Conservation (phyloP, 768 basidiomycete species). For the Leccinum sublutescens region DNA sequence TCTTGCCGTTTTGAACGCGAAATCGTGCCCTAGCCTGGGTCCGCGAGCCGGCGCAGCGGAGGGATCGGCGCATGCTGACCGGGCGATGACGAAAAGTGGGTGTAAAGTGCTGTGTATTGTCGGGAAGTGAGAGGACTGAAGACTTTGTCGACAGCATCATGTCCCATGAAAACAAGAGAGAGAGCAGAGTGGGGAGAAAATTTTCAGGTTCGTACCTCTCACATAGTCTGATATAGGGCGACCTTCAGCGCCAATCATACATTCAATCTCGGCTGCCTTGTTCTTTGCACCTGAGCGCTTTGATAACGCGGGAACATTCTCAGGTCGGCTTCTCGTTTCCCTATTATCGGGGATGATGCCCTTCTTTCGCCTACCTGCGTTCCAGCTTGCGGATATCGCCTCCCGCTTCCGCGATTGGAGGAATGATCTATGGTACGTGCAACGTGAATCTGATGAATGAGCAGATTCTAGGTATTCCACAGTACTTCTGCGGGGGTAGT, state of each 20-base stretch:
- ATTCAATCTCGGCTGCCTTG: background rate
- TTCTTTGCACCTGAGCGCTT: background rate
- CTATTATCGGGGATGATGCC: background rate
- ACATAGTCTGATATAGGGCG: background rate
- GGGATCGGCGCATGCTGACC: background rate
- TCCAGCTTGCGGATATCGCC: background rate
- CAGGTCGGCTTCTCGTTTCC: background rate
- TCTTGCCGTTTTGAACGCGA: background rate
- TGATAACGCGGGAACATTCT: background rate
- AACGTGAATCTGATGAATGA: background rate
- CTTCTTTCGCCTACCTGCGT: constrained; percentile 9
- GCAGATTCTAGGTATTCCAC: background rate
- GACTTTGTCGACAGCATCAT: background rate
- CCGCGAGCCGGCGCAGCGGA: background rate
- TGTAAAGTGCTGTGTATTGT: background rate
- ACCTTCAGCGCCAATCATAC: background rate
- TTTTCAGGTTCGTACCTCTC: background rate
- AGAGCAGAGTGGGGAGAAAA: background rate
- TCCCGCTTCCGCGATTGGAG: background rate
- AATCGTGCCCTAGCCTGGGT: constrained; percentile 32
- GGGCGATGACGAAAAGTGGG: background rate
- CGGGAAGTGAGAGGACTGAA: background rate
- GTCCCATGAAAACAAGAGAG: background rate
- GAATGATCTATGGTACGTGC: background rate
- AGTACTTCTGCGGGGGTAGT: background rate